Base-by-base conservation (phyloP, 2,329 filamentous ascomycete genomes). In the Paecilomyces formosus region DNA sequence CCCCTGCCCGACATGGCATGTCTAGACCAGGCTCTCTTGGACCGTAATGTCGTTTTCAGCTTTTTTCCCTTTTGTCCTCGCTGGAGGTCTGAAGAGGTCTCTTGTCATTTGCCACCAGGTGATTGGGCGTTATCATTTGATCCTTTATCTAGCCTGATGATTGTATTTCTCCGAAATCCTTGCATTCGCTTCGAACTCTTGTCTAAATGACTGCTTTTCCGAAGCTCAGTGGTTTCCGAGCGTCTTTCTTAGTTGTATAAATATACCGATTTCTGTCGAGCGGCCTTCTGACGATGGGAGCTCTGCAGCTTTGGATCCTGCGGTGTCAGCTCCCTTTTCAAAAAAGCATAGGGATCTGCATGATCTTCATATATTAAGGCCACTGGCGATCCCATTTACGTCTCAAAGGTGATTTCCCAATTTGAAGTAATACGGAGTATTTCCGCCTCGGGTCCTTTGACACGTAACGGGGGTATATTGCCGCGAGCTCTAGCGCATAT, bases 11-110 rank as follows among this genome's bases (percentile, higher is more conserved):
- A 18, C 50, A 39, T 45, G 39, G 55, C 50, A 49, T 49, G 45
- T 24, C 55, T 52, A 51, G 45, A 52, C 22, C 35, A 56, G 45
- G 35, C 26, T 33, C 35, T 55, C 18, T 51, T 26, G 45, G 39
- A 51, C 55, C 22, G 6, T 52, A 51, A 56, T 56, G 21, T 15
- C 28, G 70, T 71, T 67, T 64, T 53, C 59, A 50, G 64, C 56
- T 58, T 61, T 58, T 56, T 58, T 64, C 65, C 61, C 66, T 59
- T 62, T 66, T 62, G 18, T 7, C 61, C 63, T 61, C 55, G 62
- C 65, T 68, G 67, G 65, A 70, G 70, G 71, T 69, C 71, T 66
- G 68, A 64, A 57, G 56, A 59, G 55, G 33, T 62, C 45, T 58
- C 53, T 60, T 60, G 50, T 58, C 54, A 45, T 56, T 59, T 54